Base-by-base conservation (phyloP, 768 basidiomycete species). In the Russula olivacea region DNA sequence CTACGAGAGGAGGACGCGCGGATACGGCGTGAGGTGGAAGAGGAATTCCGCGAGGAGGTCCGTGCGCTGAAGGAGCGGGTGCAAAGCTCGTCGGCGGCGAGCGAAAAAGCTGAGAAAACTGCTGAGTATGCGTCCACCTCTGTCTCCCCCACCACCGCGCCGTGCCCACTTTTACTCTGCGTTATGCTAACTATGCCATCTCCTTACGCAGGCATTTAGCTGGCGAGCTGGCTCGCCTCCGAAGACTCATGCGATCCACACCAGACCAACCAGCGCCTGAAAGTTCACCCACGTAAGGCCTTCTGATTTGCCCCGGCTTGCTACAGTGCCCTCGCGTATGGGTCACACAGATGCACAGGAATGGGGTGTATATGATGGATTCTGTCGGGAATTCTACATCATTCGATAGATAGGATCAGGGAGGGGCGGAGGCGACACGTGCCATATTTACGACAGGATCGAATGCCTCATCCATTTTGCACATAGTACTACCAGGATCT, bases 171-270 rank as follows among this genome's bases (percentile, higher is more conserved):
- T 23, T 30, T 63, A 43, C 56, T 51, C 14, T 63, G 54, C 28
- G 3, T n/a, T 34, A 54, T 9, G 51, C 55, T 70, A 58, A 60
- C 51, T 45, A 41, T 48, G n/a, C n/a, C 9, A 40, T 38, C 57
- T 19, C 7, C 38, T 49, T 63, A 41, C 58, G 30, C 68, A 89
- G 88, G 69, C 74, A 76, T 36, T 72, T 91, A 34, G 76, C 86
- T 6, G 76, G 77, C 32, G 89, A 91, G 71, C 76, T 91, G 50
- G 80, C 83, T 54, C 79, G 88, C 61, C 74, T 92, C 70, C 79
- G 87, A 70, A 80, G 89, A 67, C 78, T 92, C 45, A 91, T 92
- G 84, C 87, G 82, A 69, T 74, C 75, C 45, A 79, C 81, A 40
- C 38, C 38, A 68, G 76, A 78, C 48, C 55, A 56, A 28, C 49